Base-by-base conservation (phyloP, 2,329 filamentous ascomycete species). In the Byssothecium circinans region DNA sequence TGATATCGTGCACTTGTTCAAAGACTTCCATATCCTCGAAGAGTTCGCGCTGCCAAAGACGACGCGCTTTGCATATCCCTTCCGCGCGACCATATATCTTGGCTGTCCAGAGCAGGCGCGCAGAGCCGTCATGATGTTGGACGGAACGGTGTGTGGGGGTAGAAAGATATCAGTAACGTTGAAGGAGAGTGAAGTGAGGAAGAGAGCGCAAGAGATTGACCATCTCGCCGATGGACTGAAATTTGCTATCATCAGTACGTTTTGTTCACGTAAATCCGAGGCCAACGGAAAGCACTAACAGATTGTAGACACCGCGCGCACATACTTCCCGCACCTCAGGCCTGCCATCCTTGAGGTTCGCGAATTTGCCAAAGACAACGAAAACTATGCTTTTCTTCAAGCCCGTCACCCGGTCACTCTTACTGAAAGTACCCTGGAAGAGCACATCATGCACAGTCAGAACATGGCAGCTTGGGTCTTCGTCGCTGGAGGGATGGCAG, bases 231-330 rank as follows among this genome's bases (percentile, higher is more conserved):
- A 56, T 14, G 48, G 52, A 36, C 29, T 56, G 47, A 57, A 52
- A 41, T 48, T 45, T n/a, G 41, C 30, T n/a, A 52, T 53, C 15
- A 30, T 56, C 15, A 52, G 54, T 56, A 43, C 32, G 49, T 46
- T 14, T 4, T 20, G 10, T 10, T 25, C 25, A 17, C 0, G 11
- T 29, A 5, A n/a, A 11, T 11, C 7, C 32, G 11, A 23, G 2
- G 12, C 18, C 14, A 7, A 8, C 1, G 1, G 8, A 27, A 27
- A n/a, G n/a, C 12, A 32, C 29, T 32, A 12, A 32, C 29, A 12
- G 15, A 5, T 20, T 12, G 12, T 30, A 57, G 54, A 53, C 15
- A 42, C 50, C 20, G 50, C 54, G 12, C 52, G 41, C 18, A 30
- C 43, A 0, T 48, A 50, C 29, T 33, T 52, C 35, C 45, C 52